Base-by-base conservation (phyloP, 768 basidiomycete genomes). In the Boletus bicolor region DNA sequence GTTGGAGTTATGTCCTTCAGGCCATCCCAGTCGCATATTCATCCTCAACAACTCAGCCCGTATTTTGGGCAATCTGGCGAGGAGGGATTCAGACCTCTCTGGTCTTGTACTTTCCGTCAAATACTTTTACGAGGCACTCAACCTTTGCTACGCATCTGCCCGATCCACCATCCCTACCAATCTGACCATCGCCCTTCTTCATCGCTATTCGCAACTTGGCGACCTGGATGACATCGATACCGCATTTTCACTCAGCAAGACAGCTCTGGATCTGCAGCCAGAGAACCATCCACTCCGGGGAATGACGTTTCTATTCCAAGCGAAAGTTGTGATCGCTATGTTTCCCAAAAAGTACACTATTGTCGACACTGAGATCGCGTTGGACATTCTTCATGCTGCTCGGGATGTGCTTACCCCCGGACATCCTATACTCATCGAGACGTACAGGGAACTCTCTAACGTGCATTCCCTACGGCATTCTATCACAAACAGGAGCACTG, bases 111-210 rank as follows among this genome's bases (percentile, higher is more conserved):
- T 42, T 4, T 59, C 60, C 6, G 53, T 70, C 44, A 30, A 49
- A 45, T 55, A 46, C n/a, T 58, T 65, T 44, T 57, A 53, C 19
- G 60, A 66, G 36, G 59, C 63, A 14, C 63, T 69, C 24, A 48
- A 51, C 2, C 44, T 43, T n/a, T 56, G 50, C 53, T 53, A 54
- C 15, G 62, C 55, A 8, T 38, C 52, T 24, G 44, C 43, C 43
- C 60, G 58, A 37, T 50, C 56, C 12, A 14, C 6, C 17, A 15
- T 59, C 24, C 59, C 63, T 24, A 32, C 37, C n/a, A 62, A 55
- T 43, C 34, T 66, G 24, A 36, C 61, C 10, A 7, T 50, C 1
- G 58, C 24, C 0, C 60, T 61, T 15, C 26, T 55, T 24, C 24
- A 46, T 35, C 64, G 59, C 36, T 49, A 62, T 52, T 30, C 17